Percentiles rank a stretch among this genome's conserved stretches.
phyloP scores from a whole-genome alignment of 2,329 filamentous ascomycete genomes.

The Claviceps arundinis region DNA sequence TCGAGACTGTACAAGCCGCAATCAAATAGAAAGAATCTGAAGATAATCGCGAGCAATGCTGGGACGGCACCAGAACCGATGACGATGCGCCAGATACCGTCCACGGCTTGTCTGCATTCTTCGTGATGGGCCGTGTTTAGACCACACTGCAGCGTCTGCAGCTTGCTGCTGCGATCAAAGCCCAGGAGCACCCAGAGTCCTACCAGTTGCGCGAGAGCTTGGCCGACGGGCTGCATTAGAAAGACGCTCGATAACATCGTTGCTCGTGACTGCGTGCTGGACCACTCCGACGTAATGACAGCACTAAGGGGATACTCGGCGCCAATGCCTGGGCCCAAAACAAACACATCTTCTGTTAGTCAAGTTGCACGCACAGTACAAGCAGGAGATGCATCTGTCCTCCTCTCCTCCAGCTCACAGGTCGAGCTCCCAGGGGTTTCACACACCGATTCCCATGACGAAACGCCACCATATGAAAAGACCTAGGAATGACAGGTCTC shows the following conservation, averaged over 20 bases:
- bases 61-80: slow-evolving; percentile 52
- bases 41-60: slow-evolving; percentile 49
- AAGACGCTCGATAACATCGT: slow-evolving; percentile 57
- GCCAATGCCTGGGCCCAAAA: slow-evolving; percentile 38
- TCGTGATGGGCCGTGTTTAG: slow-evolving; percentile 30
- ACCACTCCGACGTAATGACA: slow-evolving; percentile 55
- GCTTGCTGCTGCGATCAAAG: slow-evolving; percentile 26
- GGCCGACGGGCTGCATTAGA: slow-evolving; percentile 55
- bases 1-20: slow-evolving; percentile 53
- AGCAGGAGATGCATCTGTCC: neutral
- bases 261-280: slow-evolving; percentile 48
- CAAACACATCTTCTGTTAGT: neutral
- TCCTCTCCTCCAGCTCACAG: neutral
- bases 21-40: slow-evolving; percentile 54
- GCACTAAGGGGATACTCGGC: slow-evolving; percentile 55
- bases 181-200: slow-evolving; percentile 39
- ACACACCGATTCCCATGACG: slow-evolving; percentile 37
- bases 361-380: neutral
- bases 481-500: slow-evolving; percentile 35
- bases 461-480: slow-evolving; percentile 42
- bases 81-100: slow-evolving; percentile 54
- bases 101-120: slow-evolving; percentile 34
- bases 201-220: slow-evolving; percentile 50
- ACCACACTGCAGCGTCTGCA: slow-evolving; percentile 34
- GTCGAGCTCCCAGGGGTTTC: neutral